These are phyloP conservation scores for Tricholoma furcatifolium DNA, from an alignment of 768 basidiomycete species.

Conservation along the genomic window DNA sequence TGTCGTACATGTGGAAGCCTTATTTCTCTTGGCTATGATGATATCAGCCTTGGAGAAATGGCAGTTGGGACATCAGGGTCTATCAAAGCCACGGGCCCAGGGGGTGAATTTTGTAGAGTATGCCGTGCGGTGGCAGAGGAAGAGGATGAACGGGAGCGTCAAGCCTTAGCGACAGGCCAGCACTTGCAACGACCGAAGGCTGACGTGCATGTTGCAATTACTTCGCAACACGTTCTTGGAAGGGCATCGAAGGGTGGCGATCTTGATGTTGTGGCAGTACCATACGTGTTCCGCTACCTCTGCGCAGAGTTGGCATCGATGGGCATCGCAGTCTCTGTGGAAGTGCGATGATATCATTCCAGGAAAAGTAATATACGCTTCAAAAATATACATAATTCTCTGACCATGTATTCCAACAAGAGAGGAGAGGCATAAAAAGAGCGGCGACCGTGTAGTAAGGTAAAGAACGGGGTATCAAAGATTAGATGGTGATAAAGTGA, in stretches of 20 bases:
- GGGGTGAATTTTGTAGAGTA: conserved; percentile 94
- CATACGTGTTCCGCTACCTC: conserved; percentile 92
- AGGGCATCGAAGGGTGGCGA: conserved; percentile 67
- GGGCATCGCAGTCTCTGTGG: conserved; percentile 91
- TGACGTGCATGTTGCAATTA: conserved; percentile 64
- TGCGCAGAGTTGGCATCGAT: conserved; percentile 97
- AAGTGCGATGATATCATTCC: conserved; percentile 49
- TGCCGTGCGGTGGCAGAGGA: conserved; percentile 75
- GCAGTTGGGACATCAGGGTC: conserved; percentile 47
- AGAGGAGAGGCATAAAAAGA: neutral
- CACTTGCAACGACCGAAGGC: conserved; percentile 40
- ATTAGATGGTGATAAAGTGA: conserved; percentile 1
- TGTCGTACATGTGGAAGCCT: conserved; percentile 95
- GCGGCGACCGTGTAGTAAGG: neutral
- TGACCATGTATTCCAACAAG: conserved; percentile 4
- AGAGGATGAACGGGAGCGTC: conserved; percentile 59
- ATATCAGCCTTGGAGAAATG: conserved; percentile 69
- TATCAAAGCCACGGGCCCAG: conserved; percentile 63
- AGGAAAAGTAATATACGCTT: neutral
- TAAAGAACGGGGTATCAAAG: neutral
- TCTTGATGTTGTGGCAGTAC: conserved; percentile 93
- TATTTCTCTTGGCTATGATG: conserved; percentile 95
- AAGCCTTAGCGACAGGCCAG: conserved; percentile 57
- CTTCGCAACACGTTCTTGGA: conserved; percentile 65
- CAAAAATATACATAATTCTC: conserved; percentile 11